A percentile compares a stretch with the other conserved stretches of the same genome.
phyloP scores from a whole-genome alignment of 805 yeast genomes.

The Kuraishia piskuri region DNA sequence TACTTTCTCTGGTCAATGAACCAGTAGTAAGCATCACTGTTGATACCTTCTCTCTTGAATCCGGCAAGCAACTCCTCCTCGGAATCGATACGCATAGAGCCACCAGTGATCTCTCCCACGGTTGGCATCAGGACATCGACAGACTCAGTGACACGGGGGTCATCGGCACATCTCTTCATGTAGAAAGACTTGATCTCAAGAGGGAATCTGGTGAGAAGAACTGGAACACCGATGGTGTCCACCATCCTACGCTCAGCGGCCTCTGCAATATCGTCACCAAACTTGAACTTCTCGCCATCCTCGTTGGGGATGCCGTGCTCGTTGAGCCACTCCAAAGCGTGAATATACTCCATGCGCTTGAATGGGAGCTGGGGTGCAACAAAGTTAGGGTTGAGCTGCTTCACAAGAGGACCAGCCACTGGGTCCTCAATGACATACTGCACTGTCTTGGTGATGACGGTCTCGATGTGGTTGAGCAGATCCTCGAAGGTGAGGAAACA shows the following conservation, averaged over 20 bases:
- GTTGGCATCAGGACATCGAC: slow-evolving; percentile 98
- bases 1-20: slow-evolving; percentile 91
- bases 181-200: slow-evolving; percentile 95
- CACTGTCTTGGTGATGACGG: slow-evolving; percentile 58
- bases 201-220: slow-evolving; percentile 90
- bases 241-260: slow-evolving; percentile 99
- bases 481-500: slow-evolving; percentile 86
- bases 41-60: slow-evolving; percentile 86
- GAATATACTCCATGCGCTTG: slow-evolving; percentile 82
- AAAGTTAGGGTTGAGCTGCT: slow-evolving; percentile 90
- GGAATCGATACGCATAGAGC: slow-evolving; percentile 92
- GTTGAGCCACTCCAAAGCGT: slow-evolving; percentile 93
- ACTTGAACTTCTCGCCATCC: slow-evolving; percentile 85
- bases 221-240: slow-evolving; percentile 88
- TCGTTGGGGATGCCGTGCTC: slow-evolving; percentile 92
- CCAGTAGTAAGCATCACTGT: slow-evolving; percentile 86
- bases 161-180: slow-evolving; percentile 90
- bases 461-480: slow-evolving; percentile 77
- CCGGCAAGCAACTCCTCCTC: slow-evolving; percentile 81
- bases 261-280: slow-evolving; percentile 99
- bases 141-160: slow-evolving; percentile 92
- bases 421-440: slow-evolving; percentile 82
- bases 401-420: slow-evolving; percentile 80
- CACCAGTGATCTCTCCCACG: slow-evolving; percentile 98
- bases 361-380: slow-evolving; percentile 79